Percentiles rank a stretch among this genome's conserved stretches.
These are phyloP conservation scores for Calocybe gangraenosa DNA, from an alignment of 768 basidiomycete genomes.

Conservation along the genomic window DNA sequence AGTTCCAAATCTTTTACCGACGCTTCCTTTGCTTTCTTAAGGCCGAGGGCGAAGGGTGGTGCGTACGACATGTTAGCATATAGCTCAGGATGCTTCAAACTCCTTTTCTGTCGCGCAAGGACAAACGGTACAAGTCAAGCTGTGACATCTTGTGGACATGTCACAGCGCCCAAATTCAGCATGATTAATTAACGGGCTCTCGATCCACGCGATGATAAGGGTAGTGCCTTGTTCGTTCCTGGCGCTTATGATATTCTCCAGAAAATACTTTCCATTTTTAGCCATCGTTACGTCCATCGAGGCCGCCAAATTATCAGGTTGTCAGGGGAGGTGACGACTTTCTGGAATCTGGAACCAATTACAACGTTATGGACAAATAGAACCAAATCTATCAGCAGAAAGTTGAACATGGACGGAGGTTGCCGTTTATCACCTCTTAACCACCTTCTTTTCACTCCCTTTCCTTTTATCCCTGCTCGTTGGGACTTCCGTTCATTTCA, in stretches of 20 bases:
- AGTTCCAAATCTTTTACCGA: no score
- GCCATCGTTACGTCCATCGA: not conserved
- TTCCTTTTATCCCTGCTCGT: conserved; percentile 18
- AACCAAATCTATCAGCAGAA: conserved; percentile 12
- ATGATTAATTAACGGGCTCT: no score
- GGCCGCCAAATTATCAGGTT: conserved; percentile 6
- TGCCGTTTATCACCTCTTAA: conserved; percentile 8
- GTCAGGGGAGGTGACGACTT: conserved; percentile 12
- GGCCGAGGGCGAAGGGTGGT: no score
- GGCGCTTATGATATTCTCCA: not conserved
- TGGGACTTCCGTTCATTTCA: conserved; percentile 23
- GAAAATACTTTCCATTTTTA: not conserved
- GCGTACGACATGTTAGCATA: no score
- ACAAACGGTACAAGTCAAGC: no score
- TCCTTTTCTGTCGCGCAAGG: no score
- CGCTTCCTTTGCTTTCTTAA: no score
- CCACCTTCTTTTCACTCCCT: conserved; percentile 18
- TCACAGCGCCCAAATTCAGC: no score
- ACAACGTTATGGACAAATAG: conserved; percentile 10
- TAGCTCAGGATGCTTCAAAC: no score
- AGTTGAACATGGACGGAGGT: conserved; percentile 9
- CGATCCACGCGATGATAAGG: not conserved
- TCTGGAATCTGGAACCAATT: no score
- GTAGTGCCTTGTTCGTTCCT: not conserved
- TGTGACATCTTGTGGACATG: no score